Percentiles rank a stretch among this genome's conserved stretches.
phyloP scores from a whole-genome alignment of 768 basidiomycete species.

The Mycena kentingensis region DNA sequence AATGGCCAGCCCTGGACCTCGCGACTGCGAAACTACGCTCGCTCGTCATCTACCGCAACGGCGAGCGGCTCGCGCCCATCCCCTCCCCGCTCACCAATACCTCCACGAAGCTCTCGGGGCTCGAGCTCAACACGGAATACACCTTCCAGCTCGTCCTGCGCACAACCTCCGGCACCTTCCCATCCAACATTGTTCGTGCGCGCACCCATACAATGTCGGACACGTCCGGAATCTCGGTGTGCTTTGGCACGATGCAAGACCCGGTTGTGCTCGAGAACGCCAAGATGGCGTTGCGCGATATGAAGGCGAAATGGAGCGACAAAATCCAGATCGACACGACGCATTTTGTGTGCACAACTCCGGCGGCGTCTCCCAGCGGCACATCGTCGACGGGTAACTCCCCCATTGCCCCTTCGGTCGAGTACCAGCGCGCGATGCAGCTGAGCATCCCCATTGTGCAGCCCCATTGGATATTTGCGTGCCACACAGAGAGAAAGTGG shows the following conservation, averaged over 20 bases:
- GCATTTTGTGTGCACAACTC: slow-evolving; percentile 95
- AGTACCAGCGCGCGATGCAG: slow-evolving; percentile 94
- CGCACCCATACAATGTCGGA: slow-evolving; percentile 94
- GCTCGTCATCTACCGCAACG: slow-evolving; percentile 91
- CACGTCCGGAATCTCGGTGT: slow-evolving; percentile 92
- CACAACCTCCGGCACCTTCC: slow-evolving; percentile 89
- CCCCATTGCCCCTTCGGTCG: slow-evolving; percentile 68
- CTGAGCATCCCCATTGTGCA: slow-evolving; percentile 93
- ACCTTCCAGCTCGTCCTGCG: slow-evolving; percentile 92
- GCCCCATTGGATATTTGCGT: slow-evolving; percentile 93
- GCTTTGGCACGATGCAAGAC: slow-evolving; percentile 91
- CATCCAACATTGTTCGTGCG: slow-evolving; percentile 80
- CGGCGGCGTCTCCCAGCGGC: slow-evolving; percentile 65
- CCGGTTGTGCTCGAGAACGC: slow-evolving; percentile 73
- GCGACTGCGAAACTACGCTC: slow-evolving; percentile 86
- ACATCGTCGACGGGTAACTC: slow-evolving; percentile 56
- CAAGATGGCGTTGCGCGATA: slow-evolving; percentile 76
- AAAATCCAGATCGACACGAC: slow-evolving; percentile 97
- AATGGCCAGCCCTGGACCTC: slow-evolving; percentile 87
- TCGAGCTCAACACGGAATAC: slow-evolving; percentile 83
- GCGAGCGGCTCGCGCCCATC: slow-evolving; percentile 83
- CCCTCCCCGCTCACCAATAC: slow-evolving; percentile 82
- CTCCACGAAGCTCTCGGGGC: slow-evolving; percentile 83
- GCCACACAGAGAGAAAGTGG: slow-evolving; percentile 81
- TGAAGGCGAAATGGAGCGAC: slow-evolving; percentile 89